These are phyloP conservation scores for Oidiodendron maius DNA, from an alignment of 495 filamentous ascomycete species.

Conservation along the genomic window DNA sequence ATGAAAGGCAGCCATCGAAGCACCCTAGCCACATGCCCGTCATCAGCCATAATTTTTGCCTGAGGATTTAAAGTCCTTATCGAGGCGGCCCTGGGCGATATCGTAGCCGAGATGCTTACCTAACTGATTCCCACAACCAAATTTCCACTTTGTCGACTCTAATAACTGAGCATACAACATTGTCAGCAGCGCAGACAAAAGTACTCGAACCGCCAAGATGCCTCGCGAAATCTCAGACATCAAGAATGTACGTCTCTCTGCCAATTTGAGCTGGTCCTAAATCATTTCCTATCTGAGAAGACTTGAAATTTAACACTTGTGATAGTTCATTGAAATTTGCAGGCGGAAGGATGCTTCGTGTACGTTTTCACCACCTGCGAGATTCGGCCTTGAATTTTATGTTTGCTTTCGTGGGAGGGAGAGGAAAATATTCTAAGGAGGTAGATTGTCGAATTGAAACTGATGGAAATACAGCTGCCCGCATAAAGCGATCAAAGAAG, in stretches of 20 bases:
- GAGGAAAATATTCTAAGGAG: neutral
- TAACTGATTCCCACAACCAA: conserved; percentile 21
- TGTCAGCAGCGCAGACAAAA: no score
- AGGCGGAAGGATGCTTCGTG: conserved; percentile 94
- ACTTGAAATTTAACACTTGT: conserved; percentile 3
- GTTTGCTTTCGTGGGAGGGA: conserved; percentile 5
- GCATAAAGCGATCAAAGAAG: conserved; percentile 93
- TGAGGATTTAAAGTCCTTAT: no score
- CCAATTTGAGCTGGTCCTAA: neutral
- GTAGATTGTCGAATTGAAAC: conserved; percentile 10
- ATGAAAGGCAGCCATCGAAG: no score
- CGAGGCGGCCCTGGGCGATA: no score
- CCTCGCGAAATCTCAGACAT: conserved; percentile 97
- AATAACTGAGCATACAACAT: no score
- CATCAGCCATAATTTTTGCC: no score
- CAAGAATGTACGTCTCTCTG: conserved; percentile 57
- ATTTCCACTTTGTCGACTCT: conserved; percentile 12
- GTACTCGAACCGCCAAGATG: conserved; percentile 60
- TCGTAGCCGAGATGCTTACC: neutral
- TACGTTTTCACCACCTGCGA: conserved; percentile 15
- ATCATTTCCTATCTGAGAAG: neutral
- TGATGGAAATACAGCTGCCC: conserved; percentile 64
- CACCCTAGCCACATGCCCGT: no score
- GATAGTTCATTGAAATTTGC: conserved; percentile 99
- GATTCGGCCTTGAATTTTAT: no score